A percentile compares a stretch with the other conserved stretches of the same genome.
Conservation (phyloP, 768 basidiomycete genomes). For the Imleria badia region DNA sequence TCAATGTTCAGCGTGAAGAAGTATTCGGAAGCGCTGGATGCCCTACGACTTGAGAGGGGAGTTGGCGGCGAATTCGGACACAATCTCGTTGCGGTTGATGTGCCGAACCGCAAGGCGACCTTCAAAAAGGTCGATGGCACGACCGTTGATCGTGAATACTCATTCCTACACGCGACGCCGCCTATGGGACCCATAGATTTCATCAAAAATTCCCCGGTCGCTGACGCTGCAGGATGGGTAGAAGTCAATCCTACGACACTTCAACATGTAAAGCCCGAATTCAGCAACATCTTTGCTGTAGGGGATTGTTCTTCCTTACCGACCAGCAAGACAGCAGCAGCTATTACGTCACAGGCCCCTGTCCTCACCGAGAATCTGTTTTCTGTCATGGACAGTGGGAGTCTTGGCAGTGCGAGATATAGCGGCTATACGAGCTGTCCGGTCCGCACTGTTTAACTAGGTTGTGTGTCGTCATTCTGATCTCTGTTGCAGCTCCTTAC, state of each 20-base stretch:
- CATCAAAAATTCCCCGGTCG: constrained; percentile 73
- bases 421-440: constrained; percentile 91
- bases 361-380: constrained; percentile 88
- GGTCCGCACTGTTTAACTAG: constrained; percentile 42
- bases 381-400: constrained; percentile 71
- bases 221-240: constrained; percentile 88
- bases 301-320: constrained; percentile 94
- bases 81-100: constrained; percentile 77
- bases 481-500: constrained; percentile 59
- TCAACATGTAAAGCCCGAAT: constrained; percentile 79
- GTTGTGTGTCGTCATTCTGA: not conserved
- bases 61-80: constrained; percentile 81
- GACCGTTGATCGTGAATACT: constrained; percentile 71
- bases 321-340: constrained; percentile 95
- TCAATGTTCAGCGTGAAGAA: constrained; percentile 97
- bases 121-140: constrained; percentile 80
- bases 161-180: constrained; percentile 83
- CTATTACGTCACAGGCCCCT: constrained; percentile 88
- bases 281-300: constrained; percentile 79
- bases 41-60: constrained; percentile 73
- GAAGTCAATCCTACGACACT: constrained; percentile 79
- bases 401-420: constrained; percentile 67
- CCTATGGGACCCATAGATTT: constrained; percentile 88
- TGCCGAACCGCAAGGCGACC: constrained; percentile 69
- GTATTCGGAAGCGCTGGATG: constrained; percentile 85